Conservation (phyloP, 495 filamentous ascomycete species). For the Tuber calosporum region DNA sequence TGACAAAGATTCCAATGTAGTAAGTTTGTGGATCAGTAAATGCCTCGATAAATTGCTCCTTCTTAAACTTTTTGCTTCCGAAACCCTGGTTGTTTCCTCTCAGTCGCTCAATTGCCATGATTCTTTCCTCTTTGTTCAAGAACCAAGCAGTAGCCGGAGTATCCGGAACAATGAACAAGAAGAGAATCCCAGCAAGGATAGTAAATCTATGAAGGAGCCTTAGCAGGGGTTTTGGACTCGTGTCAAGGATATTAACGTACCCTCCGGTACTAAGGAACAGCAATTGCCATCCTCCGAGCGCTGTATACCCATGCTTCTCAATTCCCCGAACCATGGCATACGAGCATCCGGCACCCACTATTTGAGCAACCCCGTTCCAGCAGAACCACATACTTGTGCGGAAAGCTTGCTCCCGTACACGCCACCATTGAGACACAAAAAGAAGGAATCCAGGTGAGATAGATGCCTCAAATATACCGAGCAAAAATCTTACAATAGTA, state of each 20-base stretch:
- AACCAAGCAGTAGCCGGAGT: conserved; percentile 48
- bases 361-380: conserved; percentile 57
- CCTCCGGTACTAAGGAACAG: conserved; percentile 46
- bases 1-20: conserved; percentile 1
- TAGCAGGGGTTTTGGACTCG: conserved; percentile 50
- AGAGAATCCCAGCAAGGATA: conserved; percentile 44
- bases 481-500: conserved; percentile 53
- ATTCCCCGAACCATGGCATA: conserved; percentile 7
- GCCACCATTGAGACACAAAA: conserved; percentile 67
- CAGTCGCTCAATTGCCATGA: conserved; percentile 54
- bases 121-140: conserved; percentile 47
- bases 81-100: conserved; percentile 61
- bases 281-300: conserved; percentile 51
- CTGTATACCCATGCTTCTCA: conserved; percentile 46
- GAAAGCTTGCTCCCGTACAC: conserved; percentile 57
- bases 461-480: conserved; percentile 63
- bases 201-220: conserved; percentile 49
- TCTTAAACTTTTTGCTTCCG: conserved; percentile 62
- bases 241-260: conserved; percentile 50
- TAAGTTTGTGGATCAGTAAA: conserved; percentile 48
- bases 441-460: conserved; percentile 58
- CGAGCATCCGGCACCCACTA: conserved; percentile 41
- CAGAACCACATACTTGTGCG: conserved; percentile 66
- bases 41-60: conserved; percentile 53
- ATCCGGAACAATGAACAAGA: conserved; percentile 49